Base-by-base conservation (phyloP, 768 basidiomycete species). In the Trametes elegans region DNA sequence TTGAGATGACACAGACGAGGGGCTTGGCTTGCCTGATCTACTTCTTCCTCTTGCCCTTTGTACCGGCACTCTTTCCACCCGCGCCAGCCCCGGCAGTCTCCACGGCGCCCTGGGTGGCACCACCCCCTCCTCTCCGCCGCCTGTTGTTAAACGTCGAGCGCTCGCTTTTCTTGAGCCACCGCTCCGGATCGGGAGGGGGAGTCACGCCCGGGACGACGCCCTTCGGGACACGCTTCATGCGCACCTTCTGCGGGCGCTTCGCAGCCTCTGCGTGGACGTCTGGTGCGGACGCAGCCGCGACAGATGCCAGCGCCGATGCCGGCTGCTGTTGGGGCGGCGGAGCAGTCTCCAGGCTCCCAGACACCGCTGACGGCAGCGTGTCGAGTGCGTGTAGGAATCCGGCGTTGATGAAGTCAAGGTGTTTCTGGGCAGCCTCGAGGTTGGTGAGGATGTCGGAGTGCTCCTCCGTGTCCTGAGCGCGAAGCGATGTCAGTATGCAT, bases 91-190 rank as follows among this genome's bases (percentile, higher is more conserved):
- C 60, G n/a, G 68, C 62, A 16, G 53, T 65, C 45, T 68, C 71
- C 40, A 81, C 78, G 26, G 76, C 64, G 11, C 90, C 90, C 70
- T 91, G 90, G 13, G 87, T 90, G 19, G 88, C 87, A 9, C 78
- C 77, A 28, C 72, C 72, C 74, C 62, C 77, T 7, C 60, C 52
- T 32, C 50, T 82, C 61, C 79, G 80, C 67, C 81, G 76, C 65
- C 71, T 81, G 36, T 78, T 77, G 48, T 64, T 66, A 66, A 80
- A 82, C 24, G 76, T 80, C 13, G 86, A 79, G 44, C 89, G 76
- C 68, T 91, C 88, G 48, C 82, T 87, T 75, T 90, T 93, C 81
- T 93, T 93, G 56, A 93, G 68, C 90, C 90, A 93, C 58, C 90
- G 75, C 68, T 93, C 90, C 23, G 90, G 89, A 71, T 93, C 90